Percentiles rank a stretch among this genome's conserved stretches.
Evolutionary conservation across 2,329 filamentous ascomycete species (phyloP).

Genomic region (Zymoseptoria ardabiliae): DNA sequence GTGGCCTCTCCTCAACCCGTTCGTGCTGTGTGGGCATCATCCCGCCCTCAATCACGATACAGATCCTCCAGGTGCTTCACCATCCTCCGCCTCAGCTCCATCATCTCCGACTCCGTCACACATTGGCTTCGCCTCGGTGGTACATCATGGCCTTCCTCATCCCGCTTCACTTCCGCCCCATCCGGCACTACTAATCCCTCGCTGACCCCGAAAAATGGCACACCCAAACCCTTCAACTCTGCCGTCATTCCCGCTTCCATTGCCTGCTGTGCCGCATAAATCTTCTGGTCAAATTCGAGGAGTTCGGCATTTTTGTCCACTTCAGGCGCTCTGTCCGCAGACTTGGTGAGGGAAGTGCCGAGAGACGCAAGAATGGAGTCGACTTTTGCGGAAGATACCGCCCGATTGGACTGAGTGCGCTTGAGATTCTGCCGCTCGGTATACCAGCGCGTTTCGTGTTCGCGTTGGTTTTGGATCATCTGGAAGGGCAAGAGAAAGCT

Average conservation of each 20-base stretch:
- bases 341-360: constrained; percentile 8
- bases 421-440: constrained; percentile 29
- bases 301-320: constrained; percentile 46
- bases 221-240: constrained; percentile 50
- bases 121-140: constrained; percentile 21
- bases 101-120: constrained; percentile 29
- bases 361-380: constrained; percentile 27
- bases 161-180: constrained; percentile 11
- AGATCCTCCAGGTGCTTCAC: constrained; percentile 33
- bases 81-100: constrained; percentile 30
- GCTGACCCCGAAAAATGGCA: constrained; percentile 54
- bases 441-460: constrained; percentile 54
- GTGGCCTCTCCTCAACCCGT: background rate
- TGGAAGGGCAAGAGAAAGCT: constrained; percentile 22
- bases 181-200: constrained; percentile 35
- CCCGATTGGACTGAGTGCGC: constrained; percentile 24
- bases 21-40: background rate
- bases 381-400: constrained; percentile 23
- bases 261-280: constrained; percentile 50
- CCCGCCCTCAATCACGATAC: constrained; percentile 30
- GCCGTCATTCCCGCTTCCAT: constrained; percentile 53
- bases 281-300: constrained; percentile 52
- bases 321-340: constrained; percentile 4
- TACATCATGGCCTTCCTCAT: background rate
- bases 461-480: constrained; percentile 57